Evolutionary conservation across 192 early-diverging fungal species (phyloP), one percentile per base, ranked within the genome.

Genomic region (Borealophlyctis nickersoniae): DNA sequence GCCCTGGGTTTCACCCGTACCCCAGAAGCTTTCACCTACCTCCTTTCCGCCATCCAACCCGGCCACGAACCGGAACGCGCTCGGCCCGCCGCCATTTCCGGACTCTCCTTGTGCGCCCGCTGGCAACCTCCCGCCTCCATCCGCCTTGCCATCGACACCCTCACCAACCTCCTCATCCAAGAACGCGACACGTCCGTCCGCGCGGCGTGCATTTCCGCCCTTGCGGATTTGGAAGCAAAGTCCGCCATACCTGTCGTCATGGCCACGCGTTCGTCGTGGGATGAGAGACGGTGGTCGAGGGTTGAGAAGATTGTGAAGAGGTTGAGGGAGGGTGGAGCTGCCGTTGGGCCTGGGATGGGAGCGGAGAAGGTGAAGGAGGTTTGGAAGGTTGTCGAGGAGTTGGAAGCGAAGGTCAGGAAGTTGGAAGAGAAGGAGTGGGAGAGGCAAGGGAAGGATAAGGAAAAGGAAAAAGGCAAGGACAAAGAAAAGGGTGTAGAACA

Each of bases 1-100:
- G 79, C 76, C 3, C 67, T 82, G 5, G 77, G 72, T 19, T 35
- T 39, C 23, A 72, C 76, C 66, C 67, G 80, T 22, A 61, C 57
- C 56, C 49, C 67, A 16, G 73, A 66, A 59, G 66, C 69, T 1
- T 79, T 74, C 63, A 65, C 63, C 1, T 73, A 76, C 30, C 63
- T 79, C 33, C 34, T 75, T 22, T 49, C 31, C 3, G 69, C 60
- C 35, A 11, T 56, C n/a, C 52, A 49, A 14, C 33, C 51, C 31
- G 70, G 58, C 29, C 24, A 32, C 34, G 73, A 66, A 52, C 70
- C 36, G 39, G 52, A 61, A 30, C 66, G 16, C 19, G 63, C 50
- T 32, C 58, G 55, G 3, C 36, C 62, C 7, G 50, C 55, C n/a
- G 74, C 65, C n/a, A 45, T 71, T 11, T 45, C 33, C 22, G 74